Evolutionary conservation across 1,284 basidiomycete genomes (phyloP).

Genomic region (Leucoagaricus sp.): DNA sequence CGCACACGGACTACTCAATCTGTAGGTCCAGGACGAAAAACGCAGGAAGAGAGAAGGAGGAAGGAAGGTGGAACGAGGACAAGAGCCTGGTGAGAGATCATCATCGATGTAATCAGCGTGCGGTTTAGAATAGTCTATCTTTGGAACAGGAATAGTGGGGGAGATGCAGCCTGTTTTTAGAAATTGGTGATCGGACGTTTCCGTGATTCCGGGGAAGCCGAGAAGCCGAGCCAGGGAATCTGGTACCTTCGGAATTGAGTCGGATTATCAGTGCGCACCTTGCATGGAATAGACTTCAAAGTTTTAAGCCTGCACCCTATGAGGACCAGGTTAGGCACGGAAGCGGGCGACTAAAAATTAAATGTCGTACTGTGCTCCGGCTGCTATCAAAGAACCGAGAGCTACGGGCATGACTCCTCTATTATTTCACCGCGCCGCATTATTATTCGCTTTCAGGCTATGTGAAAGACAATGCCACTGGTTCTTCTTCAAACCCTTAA

Average conservation of each 20-base stretch:
- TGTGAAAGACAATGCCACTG: too few species aligned
- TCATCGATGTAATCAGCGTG: constrained; percentile 14
- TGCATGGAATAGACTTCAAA: too few species aligned
- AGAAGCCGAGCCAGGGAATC: background rate
- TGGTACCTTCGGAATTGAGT: background rate
- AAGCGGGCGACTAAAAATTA: too few species aligned
- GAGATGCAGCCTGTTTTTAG: background rate
- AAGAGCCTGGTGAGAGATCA: constrained; percentile 9
- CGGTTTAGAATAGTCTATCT: background rate
- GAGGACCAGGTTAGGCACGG: too few species aligned
- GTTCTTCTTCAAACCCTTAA: too few species aligned
- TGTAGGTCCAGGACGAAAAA: background rate
- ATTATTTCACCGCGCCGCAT: too few species aligned
- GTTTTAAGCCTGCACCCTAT: too few species aligned
- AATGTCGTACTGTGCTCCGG: too few species aligned
- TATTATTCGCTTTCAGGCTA: too few species aligned
- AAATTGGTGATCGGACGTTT: background rate
- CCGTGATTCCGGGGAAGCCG: background rate
- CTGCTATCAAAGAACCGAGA: too few species aligned
- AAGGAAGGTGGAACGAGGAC: constrained; percentile 5
- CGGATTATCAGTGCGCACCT: too few species aligned
- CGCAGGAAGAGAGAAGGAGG: background rate
- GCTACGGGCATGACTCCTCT: too few species aligned
- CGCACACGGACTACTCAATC: background rate
- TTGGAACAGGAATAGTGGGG: constrained; percentile 4